Percentiles rank a stretch among this genome's conserved stretches.
phyloP scores from a whole-genome alignment of 305 asterid genomes.

The Ilex paraguariensis region DNA sequence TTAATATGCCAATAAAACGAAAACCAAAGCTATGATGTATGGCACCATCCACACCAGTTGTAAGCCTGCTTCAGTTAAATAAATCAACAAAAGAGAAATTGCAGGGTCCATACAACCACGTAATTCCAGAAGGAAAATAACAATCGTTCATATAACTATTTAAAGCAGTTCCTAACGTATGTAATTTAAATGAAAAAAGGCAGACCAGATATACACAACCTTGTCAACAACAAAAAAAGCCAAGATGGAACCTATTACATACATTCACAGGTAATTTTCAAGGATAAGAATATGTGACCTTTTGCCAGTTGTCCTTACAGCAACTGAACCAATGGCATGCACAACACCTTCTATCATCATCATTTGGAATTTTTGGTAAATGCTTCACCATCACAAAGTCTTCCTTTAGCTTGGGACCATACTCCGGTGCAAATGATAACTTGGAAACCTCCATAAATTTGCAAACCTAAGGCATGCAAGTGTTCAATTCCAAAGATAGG shows the following conservation, averaged over 20 bases:
- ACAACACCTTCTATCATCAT: constrained; percentile 50
- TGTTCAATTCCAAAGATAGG: no score
- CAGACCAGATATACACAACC: not conserved
- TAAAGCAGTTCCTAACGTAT: no score
- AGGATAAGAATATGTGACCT: constrained; percentile 24
- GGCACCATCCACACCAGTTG: no score
- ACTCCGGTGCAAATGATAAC: constrained; percentile 85
- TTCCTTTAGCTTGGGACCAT: constrained; percentile 96
- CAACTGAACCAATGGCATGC: constrained; percentile 75
- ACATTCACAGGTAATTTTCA: not conserved
- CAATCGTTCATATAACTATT: no score
- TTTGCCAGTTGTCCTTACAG: constrained; percentile 95
- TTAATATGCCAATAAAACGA: no score
- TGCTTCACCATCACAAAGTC: constrained; percentile 94
- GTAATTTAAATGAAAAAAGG: not conserved
- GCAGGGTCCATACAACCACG: no score
- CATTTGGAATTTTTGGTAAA: constrained; percentile 54
- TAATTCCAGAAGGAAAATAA: no score
- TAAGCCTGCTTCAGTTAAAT: no score
- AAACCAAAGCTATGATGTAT: no score
- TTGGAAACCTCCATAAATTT: constrained; percentile 92
- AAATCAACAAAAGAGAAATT: no score
- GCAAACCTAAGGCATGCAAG: constrained; percentile 54
- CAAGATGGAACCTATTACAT: no score
- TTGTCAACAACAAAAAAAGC: not conserved